phyloP scores from a whole-genome alignment of 2,329 filamentous ascomycete species.

The Colletotrichum filicis region DNA sequence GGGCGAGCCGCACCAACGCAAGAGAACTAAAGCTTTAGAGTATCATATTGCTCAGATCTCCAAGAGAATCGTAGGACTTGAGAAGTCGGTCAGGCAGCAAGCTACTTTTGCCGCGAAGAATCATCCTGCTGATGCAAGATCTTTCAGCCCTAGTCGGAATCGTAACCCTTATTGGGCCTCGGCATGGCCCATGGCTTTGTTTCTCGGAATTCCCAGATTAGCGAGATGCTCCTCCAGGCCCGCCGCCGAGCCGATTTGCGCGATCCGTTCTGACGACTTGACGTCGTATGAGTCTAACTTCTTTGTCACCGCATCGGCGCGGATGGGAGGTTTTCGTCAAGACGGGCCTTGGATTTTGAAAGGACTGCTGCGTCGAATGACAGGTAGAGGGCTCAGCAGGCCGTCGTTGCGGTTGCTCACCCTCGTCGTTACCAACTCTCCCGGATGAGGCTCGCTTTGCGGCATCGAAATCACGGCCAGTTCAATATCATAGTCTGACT shows the following conservation, averaged over 20 bases:
- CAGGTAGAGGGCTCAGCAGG: background rate
- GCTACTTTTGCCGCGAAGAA: too few species aligned
- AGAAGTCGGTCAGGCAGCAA: too few species aligned
- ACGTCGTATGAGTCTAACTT: background rate
- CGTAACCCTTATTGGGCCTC: too few species aligned
- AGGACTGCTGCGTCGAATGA: constrained; percentile 12
- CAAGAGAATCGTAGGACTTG: too few species aligned
- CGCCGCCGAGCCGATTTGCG: too few species aligned
- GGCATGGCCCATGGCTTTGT: background rate
- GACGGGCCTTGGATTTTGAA: background rate
- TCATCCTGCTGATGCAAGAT: too few species aligned
- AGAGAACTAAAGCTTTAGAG: too few species aligned
- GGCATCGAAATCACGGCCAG: constrained; percentile 3
- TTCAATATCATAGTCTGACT: constrained; percentile 22
- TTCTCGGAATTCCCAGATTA: background rate
- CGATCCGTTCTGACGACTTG: too few species aligned
- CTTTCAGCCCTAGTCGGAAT: too few species aligned
- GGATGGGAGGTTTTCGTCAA: background rate
- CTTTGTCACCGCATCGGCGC: background rate
- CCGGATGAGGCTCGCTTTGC: background rate
- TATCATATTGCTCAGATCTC: too few species aligned
- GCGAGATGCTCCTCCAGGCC: too few species aligned
- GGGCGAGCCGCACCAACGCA: too few species aligned
- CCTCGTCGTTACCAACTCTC: background rate
- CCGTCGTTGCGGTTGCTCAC: background rate